Percentiles rank a stretch among this genome's conserved stretches.
phyloP scores from a whole-genome alignment of 192 early-diverging fungal genomes.

The Coemansia sp. region DNA sequence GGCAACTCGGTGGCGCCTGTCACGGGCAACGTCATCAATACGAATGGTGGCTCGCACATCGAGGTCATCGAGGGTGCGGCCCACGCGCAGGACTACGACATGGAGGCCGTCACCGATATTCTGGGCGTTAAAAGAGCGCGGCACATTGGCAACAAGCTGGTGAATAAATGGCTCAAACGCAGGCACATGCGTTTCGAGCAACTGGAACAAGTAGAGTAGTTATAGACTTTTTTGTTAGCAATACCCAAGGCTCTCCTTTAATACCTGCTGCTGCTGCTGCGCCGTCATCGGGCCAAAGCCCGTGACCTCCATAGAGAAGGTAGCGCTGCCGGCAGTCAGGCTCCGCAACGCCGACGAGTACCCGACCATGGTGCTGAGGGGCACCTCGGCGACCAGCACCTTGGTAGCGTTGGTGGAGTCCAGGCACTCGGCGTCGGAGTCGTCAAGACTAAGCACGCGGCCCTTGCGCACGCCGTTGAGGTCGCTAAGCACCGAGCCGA shows the following conservation, averaged over 20 bases:
- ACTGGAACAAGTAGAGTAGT: not conserved
- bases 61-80: not conserved
- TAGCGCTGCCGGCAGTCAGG: conserved; percentile 83
- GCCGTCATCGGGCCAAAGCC: conserved; percentile 78
- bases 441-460: conserved; percentile 61
- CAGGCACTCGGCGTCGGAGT: conserved; percentile 18
- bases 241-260: conserved; percentile 67
- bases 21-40: not conserved
- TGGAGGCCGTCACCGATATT: not conserved
- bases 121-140: not conserved
- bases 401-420: conserved; percentile 16
- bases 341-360: conserved; percentile 80
- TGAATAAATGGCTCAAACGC: not conserved
- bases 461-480: conserved; percentile 76
- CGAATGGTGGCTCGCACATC: not conserved
- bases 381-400: conserved; percentile 58
- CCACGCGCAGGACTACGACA: not conserved
- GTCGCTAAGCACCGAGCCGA: conserved; percentile 81
- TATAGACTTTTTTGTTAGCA: conserved; percentile 10
- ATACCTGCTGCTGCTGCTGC: conserved; percentile 68
- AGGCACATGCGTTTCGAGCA: not conserved
- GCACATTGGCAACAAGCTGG: not conserved
- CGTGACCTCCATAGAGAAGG: conserved; percentile 80
- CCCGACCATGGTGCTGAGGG: conserved; percentile 80
- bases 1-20: not conserved